Conservation (phyloP, 2,329 filamentous ascomycete species). For the Phialophora chinensis region DNA sequence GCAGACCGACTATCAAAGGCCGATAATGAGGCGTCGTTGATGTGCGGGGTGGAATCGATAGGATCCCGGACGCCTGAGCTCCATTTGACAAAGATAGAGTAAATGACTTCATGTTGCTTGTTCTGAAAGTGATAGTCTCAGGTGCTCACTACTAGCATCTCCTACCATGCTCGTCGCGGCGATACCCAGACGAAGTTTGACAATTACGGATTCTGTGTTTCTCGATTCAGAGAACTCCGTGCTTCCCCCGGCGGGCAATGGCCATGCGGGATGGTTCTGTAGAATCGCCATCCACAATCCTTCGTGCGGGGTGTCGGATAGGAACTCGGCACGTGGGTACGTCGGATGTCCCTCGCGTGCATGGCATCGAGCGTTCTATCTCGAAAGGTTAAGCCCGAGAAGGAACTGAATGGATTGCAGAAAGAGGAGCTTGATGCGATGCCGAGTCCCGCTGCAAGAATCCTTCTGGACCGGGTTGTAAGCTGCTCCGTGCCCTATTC, state of each 20-base stretch:
- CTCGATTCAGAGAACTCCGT: not conserved
- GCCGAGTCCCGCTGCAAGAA: not conserved
- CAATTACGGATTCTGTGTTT: not conserved
- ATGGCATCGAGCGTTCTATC: not conserved
- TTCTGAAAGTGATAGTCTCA: not conserved
- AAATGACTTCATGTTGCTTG: slow-evolving; percentile 12
- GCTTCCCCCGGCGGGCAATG: not conserved
- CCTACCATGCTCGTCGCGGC: not conserved
- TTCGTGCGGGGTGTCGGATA: not conserved
- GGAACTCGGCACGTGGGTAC: too few relatives aligned
- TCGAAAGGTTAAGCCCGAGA: not conserved
- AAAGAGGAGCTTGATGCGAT: not conserved
- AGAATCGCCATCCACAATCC: not conserved
- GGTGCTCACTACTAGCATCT: not conserved
- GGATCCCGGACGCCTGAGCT: slow-evolving; percentile 7
- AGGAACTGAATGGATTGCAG: not conserved
- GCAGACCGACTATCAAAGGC: slow-evolving; percentile 10
- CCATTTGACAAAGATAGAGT: slow-evolving; percentile 12
- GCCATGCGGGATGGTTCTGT: not conserved
- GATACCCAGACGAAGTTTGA: not conserved
- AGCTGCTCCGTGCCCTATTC: not conserved
- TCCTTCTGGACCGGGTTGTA: not conserved
- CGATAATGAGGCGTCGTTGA: slow-evolving; percentile 7
- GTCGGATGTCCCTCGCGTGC: too few relatives aligned
- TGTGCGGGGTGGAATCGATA: not conserved